A percentile compares a stretch with the other conserved stretches of the same genome.
phyloP scores from a whole-genome alignment of 371 early-diverging fungal genomes.

The Lichtheimia corymbifera region DNA sequence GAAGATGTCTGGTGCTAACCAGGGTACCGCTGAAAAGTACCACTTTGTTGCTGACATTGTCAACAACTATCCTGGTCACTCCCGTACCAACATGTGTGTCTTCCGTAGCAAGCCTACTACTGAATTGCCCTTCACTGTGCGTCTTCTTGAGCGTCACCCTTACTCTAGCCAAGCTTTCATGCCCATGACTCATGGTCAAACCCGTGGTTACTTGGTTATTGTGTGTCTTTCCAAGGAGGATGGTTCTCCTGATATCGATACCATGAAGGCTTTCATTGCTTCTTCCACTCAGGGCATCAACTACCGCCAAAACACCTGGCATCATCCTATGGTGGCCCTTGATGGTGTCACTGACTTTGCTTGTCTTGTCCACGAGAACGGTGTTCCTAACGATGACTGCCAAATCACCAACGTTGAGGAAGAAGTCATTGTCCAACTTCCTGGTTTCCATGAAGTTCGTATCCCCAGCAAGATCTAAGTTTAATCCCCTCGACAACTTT shows the following conservation, averaged over 20 bases:
- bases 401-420: slow-evolving; percentile 47
- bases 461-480: no score
- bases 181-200: slow-evolving; percentile 68
- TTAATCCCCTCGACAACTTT: no score
- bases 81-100: slow-evolving; percentile 70
- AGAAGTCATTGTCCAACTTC: slow-evolving; percentile 32
- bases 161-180: slow-evolving; percentile 88
- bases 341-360: slow-evolving; percentile 62
- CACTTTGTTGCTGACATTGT: slow-evolving; percentile 61
- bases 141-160: slow-evolving; percentile 83
- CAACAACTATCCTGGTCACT: slow-evolving; percentile 48
- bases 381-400: slow-evolving; percentile 69
- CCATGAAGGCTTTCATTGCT: slow-evolving; percentile 78
- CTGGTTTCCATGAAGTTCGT: slow-evolving; percentile 28
- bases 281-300: slow-evolving; percentile 77
- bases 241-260: slow-evolving; percentile 69
- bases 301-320: slow-evolving; percentile 84
- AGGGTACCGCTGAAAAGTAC: slow-evolving; percentile 75
- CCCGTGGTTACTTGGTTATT: slow-evolving; percentile 73
- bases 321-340: slow-evolving; percentile 86
- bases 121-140: slow-evolving; percentile 58
- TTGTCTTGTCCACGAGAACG: slow-evolving; percentile 73
- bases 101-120: slow-evolving; percentile 64
- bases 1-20: slow-evolving; percentile 63
- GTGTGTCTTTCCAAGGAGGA: slow-evolving; percentile 73